Conservation (phyloP, 768 basidiomycete genomes). For the Saitozyma sp. region DNA sequence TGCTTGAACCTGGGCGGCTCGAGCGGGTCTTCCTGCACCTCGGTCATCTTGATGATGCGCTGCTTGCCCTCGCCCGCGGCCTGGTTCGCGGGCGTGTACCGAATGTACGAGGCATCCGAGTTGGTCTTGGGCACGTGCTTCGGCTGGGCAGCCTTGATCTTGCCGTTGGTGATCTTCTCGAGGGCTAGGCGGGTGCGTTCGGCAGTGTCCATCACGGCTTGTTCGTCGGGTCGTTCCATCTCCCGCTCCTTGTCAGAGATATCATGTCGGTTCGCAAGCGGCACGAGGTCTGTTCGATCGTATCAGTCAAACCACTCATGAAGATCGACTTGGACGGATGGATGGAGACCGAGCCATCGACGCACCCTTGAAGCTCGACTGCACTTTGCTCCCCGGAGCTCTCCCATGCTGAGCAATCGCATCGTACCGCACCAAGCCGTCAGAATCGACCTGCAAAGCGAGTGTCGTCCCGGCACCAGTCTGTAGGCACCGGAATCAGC, state of each 20-base stretch:
- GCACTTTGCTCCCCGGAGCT: constrained; percentile 77
- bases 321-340: neutral
- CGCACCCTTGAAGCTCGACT: constrained; percentile 83
- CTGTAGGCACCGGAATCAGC: constrained; percentile 53
- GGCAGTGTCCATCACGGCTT: constrained; percentile 84
- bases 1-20: constrained; percentile 98
- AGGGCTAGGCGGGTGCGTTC: constrained; percentile 87
- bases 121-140: constrained; percentile 86
- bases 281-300: constrained; percentile 70
- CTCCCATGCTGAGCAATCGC: constrained; percentile 96
- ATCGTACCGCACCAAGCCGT: constrained; percentile 95
- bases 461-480: constrained; percentile 90
- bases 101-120: constrained; percentile 83
- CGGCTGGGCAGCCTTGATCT: constrained; percentile 98
- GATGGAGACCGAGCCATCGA: too few relatives aligned
- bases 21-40: constrained; percentile 94
- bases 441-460: constrained; percentile 91
- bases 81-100: constrained; percentile 95
- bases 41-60: constrained; percentile 98
- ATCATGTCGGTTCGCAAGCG: constrained; percentile 84
- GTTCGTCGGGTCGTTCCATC: constrained; percentile 93
- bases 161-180: constrained; percentile 88
- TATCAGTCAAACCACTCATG: neutral
- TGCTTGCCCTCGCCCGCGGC: constrained; percentile 73
- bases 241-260: constrained; percentile 67